Percentiles rank a stretch among this genome's conserved stretches.
Evolutionary conservation across 1,284 basidiomycete species (phyloP).

Genomic region (Leucoagaricus sp.): DNA sequence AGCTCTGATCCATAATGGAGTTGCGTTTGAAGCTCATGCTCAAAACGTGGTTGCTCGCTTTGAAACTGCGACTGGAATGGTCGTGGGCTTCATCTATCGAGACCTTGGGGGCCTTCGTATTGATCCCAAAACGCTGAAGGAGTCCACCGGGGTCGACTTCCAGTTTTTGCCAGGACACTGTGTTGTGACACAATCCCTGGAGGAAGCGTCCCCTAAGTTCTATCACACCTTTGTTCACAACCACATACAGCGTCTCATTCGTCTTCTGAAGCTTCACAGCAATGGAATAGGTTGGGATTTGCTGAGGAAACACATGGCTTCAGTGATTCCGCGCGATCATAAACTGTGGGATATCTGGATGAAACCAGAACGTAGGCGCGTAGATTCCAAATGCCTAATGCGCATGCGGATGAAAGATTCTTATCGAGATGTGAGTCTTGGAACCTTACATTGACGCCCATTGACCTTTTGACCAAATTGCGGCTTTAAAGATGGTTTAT

Average conservation of each 20-base stretch:
- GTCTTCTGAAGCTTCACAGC: slow-evolving; percentile 48
- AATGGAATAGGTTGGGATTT: slow-evolving; percentile 50
- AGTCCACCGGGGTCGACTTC: slow-evolving; percentile 47
- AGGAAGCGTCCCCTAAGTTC: slow-evolving; percentile 52
- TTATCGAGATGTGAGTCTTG: slow-evolving; percentile 46
- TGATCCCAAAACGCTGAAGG: slow-evolving; percentile 44
- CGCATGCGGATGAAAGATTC: slow-evolving; percentile 53
- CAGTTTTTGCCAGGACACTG: slow-evolving; percentile 51
- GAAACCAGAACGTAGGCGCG: slow-evolving; percentile 34
- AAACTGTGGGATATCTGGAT: slow-evolving; percentile 47
- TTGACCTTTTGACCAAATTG: background rate
- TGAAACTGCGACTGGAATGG: slow-evolving; percentile 37
- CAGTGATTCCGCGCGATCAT: slow-evolving; percentile 43
- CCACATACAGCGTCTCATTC: slow-evolving; percentile 52
- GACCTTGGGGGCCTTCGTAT: slow-evolving; percentile 55
- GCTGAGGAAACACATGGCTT: slow-evolving; percentile 42
- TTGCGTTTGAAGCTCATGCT: slow-evolving; percentile 56
- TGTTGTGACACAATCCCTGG: slow-evolving; percentile 41
- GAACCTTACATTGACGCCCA: slow-evolving; percentile 8
- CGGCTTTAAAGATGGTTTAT: slow-evolving; percentile 43
- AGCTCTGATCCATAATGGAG: slow-evolving; percentile 49
- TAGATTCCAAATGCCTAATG: slow-evolving; percentile 53
- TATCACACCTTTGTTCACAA: slow-evolving; percentile 58
- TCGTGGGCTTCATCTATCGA: slow-evolving; percentile 49
- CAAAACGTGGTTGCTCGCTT: slow-evolving; percentile 54